phyloP scores from a whole-genome alignment of 352 stramenopile species.

The Globisporangium rhizosaccharum region DNA sequence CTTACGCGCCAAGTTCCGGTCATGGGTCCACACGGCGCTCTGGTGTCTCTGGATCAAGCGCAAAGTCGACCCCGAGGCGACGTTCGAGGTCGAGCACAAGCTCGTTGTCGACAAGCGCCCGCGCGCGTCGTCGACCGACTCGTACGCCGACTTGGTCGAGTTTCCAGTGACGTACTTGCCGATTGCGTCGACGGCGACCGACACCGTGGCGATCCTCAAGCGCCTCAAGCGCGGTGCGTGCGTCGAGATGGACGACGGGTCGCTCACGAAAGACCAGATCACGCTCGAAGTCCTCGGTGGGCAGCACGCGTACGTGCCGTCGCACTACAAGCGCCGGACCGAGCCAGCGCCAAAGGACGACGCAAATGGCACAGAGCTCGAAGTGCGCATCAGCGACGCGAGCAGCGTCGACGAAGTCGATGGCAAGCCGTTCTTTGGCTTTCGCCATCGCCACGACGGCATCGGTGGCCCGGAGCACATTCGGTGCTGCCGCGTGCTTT shows the following conservation, averaged over 20 bases:
- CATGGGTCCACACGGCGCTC: slow-evolving; percentile 49
- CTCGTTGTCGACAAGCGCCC: slow-evolving; percentile 23
- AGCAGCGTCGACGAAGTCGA: slow-evolving; percentile 13
- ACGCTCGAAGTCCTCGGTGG: slow-evolving; percentile 66
- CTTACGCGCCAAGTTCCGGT: slow-evolving; percentile 53
- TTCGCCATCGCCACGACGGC: slow-evolving; percentile 40
- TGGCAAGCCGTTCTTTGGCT: slow-evolving; percentile 27
- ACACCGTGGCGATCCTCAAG: slow-evolving; percentile 51
- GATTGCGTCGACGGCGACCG: slow-evolving; percentile 41
- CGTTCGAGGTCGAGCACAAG: slow-evolving; percentile 23
- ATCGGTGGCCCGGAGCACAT: slow-evolving; percentile 52
- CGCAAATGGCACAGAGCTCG: slow-evolving; percentile 15
- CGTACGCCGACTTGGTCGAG: slow-evolving; percentile 39
- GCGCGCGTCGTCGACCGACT: slow-evolving; percentile 35
- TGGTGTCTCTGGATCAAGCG: slow-evolving; percentile 45
- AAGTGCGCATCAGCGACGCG: slow-evolving; percentile 40
- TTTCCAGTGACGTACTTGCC: slow-evolving; percentile 70
- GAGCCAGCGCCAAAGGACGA: neutral
- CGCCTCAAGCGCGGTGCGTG: slow-evolving; percentile 43
- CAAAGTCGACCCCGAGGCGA: slow-evolving; percentile 45
- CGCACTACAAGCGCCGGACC: slow-evolving; percentile 23
- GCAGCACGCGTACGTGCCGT: slow-evolving; percentile 23
- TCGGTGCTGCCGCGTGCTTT: slow-evolving; percentile 62
- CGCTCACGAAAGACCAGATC: slow-evolving; percentile 74
- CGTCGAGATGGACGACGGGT: slow-evolving; percentile 73